These are phyloP conservation scores for Leishmania tarentolae DNA, from an alignment of 208 protist species.

Conservation along the genomic window DNA sequence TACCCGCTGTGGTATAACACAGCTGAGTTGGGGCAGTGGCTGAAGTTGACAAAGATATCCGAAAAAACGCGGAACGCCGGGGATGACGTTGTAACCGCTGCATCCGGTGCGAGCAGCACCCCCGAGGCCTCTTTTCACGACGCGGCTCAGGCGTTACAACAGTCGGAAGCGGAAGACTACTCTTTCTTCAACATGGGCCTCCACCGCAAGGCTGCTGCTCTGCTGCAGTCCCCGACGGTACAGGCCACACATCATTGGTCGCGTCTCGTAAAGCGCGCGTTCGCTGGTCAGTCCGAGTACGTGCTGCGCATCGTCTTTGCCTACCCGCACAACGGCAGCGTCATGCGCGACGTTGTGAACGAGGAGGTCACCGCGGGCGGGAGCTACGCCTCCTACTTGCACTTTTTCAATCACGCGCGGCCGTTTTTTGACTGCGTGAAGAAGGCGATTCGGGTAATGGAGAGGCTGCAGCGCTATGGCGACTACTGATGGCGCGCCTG, in stretches of 20 bases:
- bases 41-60: slow-evolving; percentile 9
- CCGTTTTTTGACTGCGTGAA: slow-evolving; percentile 45
- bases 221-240: slow-evolving; percentile 6
- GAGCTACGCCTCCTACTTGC: slow-evolving; percentile 29
- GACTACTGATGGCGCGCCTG: slow-evolving; percentile 20
- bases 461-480: slow-evolving; percentile 33
- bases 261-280: slow-evolving; percentile 26
- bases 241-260: slow-evolving; percentile 29
- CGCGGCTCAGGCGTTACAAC: background rate
- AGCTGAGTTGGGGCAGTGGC: background rate
- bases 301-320: slow-evolving; percentile 63
- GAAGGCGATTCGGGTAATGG: slow-evolving; percentile 58
- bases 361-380: slow-evolving; percentile 25
- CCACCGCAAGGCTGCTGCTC: slow-evolving; percentile 15
- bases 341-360: slow-evolving; percentile 71
- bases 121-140: background rate
- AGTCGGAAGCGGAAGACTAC: slow-evolving; percentile 15
- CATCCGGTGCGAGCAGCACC: background rate
- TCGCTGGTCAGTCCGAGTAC: slow-evolving; percentile 60
- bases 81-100: background rate
- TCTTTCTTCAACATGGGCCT: slow-evolving; percentile 21
- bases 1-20: slow-evolving; percentile 27
- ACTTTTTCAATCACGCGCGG: slow-evolving; percentile 46
- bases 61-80: background rate
- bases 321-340: slow-evolving; percentile 77